A percentile compares a stretch with the other conserved stretches of the same genome.
These are phyloP conservation scores for Fusarium tupiense DNA, from an alignment of 2,329 filamentous ascomycete genomes.

Conservation along the genomic window DNA sequence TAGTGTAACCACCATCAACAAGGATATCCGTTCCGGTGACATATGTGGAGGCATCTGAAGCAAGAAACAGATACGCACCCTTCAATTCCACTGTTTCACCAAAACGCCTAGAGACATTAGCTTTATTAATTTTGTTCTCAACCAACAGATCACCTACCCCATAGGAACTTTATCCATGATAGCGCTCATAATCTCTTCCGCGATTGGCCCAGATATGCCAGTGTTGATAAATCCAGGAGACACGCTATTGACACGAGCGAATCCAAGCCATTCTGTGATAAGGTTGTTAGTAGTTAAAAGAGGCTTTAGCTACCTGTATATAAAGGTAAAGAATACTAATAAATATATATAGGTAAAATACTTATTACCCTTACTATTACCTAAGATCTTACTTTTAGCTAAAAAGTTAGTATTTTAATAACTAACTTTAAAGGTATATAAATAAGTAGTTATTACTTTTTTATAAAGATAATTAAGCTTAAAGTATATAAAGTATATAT, in stretches of 20 bases:
- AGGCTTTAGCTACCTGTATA: too few relatives aligned
- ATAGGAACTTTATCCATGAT: not conserved
- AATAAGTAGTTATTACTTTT: too few relatives aligned
- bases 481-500: too few relatives aligned
- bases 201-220: not conserved
- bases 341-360: too few relatives aligned
- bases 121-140: rapidly evolving
- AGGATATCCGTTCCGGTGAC: not conserved
- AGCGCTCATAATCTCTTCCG: not conserved
- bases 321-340: too few relatives aligned
- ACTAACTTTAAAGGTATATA: too few relatives aligned
- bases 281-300: too few relatives aligned
- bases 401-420: too few relatives aligned
- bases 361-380: too few relatives aligned
- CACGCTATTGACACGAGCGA: not conserved
- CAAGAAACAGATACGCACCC: not conserved
- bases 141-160: not conserved
- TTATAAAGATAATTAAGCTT: too few relatives aligned
- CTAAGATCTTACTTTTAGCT: too few relatives aligned
- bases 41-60: not conserved
- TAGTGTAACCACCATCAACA: not conserved
- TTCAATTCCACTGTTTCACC: not conserved
- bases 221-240: not conserved
- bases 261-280: too few relatives aligned
- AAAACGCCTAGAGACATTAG: not conserved